Conservation (phyloP, 164 flowering plant genomes). For the Kingdonia uniflora region DNA sequence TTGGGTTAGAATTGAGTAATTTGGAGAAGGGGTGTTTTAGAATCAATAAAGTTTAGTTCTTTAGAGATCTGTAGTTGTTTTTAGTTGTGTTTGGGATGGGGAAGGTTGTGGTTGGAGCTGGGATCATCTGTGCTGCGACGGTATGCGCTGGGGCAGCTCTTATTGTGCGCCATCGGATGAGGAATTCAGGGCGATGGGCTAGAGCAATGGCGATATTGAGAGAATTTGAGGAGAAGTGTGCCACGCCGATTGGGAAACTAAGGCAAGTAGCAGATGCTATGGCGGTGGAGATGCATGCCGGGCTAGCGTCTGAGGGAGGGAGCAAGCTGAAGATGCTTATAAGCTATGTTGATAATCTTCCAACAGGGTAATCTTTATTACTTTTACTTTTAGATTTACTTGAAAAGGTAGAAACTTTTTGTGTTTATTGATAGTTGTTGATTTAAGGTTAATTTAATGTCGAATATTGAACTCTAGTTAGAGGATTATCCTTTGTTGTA, state of each 20-base stretch:
- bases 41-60: no score
- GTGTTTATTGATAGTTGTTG: no score
- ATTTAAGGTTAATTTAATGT: no score
- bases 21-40: no score
- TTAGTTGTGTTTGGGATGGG: conserved; percentile 25
- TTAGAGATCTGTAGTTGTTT: no score
- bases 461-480: no score
- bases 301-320: conserved; percentile 90
- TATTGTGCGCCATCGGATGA: conserved; percentile 55
- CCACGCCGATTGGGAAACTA: conserved; percentile 51
- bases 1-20: no score
- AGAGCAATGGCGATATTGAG: conserved; percentile 48
- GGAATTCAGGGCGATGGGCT: conserved; percentile 47
- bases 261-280: conserved; percentile 86
- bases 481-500: no score
- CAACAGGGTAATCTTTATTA: conserved; percentile 54
- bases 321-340: conserved; percentile 96
- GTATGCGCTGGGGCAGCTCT: conserved; percentile 73
- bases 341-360: conserved; percentile 87
- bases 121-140: conserved; percentile 72
- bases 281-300: conserved; percentile 96
- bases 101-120: conserved; percentile 63
- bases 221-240: conserved; percentile 74
- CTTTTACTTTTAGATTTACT: no score
- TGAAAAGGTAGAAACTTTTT: no score